phyloP scores from a whole-genome alignment of 2,329 filamentous ascomycete genomes.

The Aspergillus brasiliensis region DNA sequence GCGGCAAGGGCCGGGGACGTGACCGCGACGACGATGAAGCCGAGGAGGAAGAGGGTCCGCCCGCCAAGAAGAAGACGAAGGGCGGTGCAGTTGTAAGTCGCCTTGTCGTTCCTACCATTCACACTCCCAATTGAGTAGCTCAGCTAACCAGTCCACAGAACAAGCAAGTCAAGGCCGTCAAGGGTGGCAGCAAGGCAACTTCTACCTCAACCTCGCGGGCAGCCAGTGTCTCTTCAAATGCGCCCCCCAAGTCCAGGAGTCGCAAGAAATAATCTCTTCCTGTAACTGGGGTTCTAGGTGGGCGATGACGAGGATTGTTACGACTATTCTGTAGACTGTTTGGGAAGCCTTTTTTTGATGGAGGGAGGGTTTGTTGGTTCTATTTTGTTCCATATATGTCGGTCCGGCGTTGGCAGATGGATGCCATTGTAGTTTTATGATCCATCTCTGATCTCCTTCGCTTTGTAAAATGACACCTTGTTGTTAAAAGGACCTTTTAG shows the following conservation, averaged over 20 bases:
- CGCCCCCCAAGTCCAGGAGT: conserved; percentile 52
- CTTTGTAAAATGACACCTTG: conserved; percentile 8
- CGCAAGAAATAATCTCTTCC: conserved; percentile 50
- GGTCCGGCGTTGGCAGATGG: conserved; percentile 27
- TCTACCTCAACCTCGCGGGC: conserved; percentile 80
- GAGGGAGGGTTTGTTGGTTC: conserved; percentile 13
- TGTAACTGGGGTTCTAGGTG: conserved; percentile 1
- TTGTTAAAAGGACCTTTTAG: not conserved
- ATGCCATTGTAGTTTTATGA: conserved; percentile 16
- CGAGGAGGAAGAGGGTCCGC: conserved; percentile 76
- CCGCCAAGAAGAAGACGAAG: conserved; percentile 94
- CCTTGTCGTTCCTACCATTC: not conserved
- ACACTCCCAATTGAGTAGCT: not conserved
- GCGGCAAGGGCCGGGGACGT: conserved; percentile 64
- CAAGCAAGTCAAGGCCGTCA: conserved; percentile 88
- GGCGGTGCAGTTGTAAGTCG: conserved; percentile 78
- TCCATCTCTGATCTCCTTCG: conserved; percentile 3
- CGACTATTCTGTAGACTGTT: conserved; percentile 16
- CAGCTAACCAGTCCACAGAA: conserved; percentile 61
- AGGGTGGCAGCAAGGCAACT: conserved; percentile 71
- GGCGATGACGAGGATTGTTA: conserved; percentile 10
- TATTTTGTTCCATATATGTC: conserved; percentile 16
- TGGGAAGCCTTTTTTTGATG: conserved; percentile 15
- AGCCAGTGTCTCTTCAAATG: conserved; percentile 80
- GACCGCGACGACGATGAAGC: conserved; percentile 78